Evolutionary conservation across 163 green algal genomes (phyloP).

Genomic region (Scenedesmus sp.): DNA sequence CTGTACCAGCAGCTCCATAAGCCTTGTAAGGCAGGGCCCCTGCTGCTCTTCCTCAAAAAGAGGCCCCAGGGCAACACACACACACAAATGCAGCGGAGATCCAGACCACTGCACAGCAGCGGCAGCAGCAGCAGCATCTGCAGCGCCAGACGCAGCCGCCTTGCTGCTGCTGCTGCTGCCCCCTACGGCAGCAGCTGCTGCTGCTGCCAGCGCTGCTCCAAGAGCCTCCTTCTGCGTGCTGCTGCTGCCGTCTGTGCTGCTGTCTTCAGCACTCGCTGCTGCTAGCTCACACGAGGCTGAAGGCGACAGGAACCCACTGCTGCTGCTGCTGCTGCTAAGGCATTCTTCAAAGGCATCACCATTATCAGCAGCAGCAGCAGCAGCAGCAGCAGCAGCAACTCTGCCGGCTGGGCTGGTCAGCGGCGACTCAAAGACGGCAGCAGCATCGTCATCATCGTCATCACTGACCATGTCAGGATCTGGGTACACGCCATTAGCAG

Average conservation of each 20-base stretch:
- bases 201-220: background rate
- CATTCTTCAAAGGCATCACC: background rate
- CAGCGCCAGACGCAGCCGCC: background rate
- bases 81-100: background rate
- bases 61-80: background rate
- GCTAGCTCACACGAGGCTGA: background rate
- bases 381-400: too few species aligned
- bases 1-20: constrained; percentile 28
- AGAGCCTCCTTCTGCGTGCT: background rate
- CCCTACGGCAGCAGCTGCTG: background rate
- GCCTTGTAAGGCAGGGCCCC: background rate
- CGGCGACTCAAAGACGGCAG: background rate
- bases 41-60: constrained; percentile 42
- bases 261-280: background rate
- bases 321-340: background rate
- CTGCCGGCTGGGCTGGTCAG: background rate
- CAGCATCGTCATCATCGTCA: background rate
- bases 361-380: background rate
- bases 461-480: background rate
- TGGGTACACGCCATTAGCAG: background rate
- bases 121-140: constrained; percentile 9
- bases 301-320: background rate
- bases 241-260: background rate
- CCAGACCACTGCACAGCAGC: background rate
- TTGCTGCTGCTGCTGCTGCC: background rate